Percentiles rank a stretch among this genome's conserved stretches.
phyloP scores from a whole-genome alignment of 2,329 filamentous ascomycete genomes.

The Verticillium longisporum region DNA sequence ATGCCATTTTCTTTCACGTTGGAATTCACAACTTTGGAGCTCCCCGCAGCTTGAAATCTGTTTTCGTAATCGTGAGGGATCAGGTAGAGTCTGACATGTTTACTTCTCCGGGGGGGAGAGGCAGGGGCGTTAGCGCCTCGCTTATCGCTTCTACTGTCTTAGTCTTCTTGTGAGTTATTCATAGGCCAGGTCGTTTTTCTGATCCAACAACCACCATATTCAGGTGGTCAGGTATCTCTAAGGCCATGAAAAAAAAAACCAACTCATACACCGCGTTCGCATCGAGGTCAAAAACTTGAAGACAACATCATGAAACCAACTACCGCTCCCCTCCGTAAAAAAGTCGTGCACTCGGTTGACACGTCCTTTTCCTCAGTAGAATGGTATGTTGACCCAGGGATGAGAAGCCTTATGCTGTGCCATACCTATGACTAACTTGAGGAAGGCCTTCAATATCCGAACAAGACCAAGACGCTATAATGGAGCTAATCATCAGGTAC shows the following conservation, averaged over 20 bases:
- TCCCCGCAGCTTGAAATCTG: too few species aligned
- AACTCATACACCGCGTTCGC: background rate
- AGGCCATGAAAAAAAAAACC: background rate
- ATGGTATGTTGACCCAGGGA: slow-evolving; percentile 38
- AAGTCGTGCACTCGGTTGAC: slow-evolving; percentile 57
- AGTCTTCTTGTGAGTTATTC: background rate
- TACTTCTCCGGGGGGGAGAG: too few species aligned
- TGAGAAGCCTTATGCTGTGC: background rate
- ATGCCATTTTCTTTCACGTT: too few species aligned
- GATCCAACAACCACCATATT: background rate
- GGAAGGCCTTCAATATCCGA: slow-evolving; percentile 53
- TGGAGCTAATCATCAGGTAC: slow-evolving; percentile 63
- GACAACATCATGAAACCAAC: background rate
- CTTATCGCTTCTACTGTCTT: background rate
- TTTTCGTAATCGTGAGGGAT: too few species aligned
- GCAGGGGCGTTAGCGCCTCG: background rate
- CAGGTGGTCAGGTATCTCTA: background rate
- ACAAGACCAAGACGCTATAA: slow-evolving; percentile 55
- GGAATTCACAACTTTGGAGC: too few species aligned
- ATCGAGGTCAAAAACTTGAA: background rate
- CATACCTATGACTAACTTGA: background rate
- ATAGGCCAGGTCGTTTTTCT: background rate
- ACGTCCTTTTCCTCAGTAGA: slow-evolving; percentile 54
- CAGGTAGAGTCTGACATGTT: too few species aligned
- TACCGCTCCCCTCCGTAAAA: slow-evolving; percentile 30